Conservation (phyloP, 2,329 filamentous ascomycete species). For the Aspergillus pseudoviridinutans region DNA sequence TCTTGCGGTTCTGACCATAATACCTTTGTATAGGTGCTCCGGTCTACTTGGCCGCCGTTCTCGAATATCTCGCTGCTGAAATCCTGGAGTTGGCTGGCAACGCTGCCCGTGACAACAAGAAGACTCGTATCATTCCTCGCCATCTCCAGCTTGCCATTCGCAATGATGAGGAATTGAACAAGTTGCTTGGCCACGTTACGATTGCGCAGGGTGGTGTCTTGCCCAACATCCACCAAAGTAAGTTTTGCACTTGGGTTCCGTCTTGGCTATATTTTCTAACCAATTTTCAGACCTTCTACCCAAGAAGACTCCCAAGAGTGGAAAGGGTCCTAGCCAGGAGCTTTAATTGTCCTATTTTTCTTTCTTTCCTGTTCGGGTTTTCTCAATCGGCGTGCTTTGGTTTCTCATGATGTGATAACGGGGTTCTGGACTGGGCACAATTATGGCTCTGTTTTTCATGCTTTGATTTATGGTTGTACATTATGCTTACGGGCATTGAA, state of each 20-base stretch:
- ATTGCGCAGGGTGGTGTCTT: slow-evolving; percentile 96
- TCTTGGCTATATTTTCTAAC: slow-evolving; percentile 2
- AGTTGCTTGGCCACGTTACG: slow-evolving; percentile 91
- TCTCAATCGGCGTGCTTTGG: slow-evolving; percentile 72
- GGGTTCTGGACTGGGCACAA: slow-evolving; percentile 62
- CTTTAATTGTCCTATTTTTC: slow-evolving; percentile 63
- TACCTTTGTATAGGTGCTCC: slow-evolving; percentile 59
- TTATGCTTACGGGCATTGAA: slow-evolving; percentile 56
- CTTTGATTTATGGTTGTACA: slow-evolving; percentile 54
- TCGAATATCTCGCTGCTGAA: slow-evolving; percentile 97
- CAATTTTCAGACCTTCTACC: slow-evolving; percentile 78
- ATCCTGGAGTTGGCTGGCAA: slow-evolving; percentile 99
- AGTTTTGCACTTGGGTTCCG: slow-evolving; percentile 35
- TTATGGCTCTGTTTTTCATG: slow-evolving; percentile 49
- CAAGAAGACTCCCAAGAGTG: slow-evolving; percentile 97
- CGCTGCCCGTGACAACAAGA: slow-evolving; percentile 99
- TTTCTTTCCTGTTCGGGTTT: slow-evolving; percentile 48
- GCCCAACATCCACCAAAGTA: slow-evolving; percentile 97
- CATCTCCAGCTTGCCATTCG: slow-evolving; percentile 99
- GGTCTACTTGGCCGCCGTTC: slow-evolving; percentile 93
- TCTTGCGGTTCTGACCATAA: not conserved
- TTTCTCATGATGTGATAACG: slow-evolving; percentile 68
- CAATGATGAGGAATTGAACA: slow-evolving; percentile 99
- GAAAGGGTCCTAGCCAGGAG: slow-evolving; percentile 91
- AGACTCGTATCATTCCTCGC: slow-evolving; percentile 99